Evolutionary conservation across 805 yeast genomes (phyloP), one percentile per base, ranked within the genome.

Genomic region (Pichia occidentalis): DNA sequence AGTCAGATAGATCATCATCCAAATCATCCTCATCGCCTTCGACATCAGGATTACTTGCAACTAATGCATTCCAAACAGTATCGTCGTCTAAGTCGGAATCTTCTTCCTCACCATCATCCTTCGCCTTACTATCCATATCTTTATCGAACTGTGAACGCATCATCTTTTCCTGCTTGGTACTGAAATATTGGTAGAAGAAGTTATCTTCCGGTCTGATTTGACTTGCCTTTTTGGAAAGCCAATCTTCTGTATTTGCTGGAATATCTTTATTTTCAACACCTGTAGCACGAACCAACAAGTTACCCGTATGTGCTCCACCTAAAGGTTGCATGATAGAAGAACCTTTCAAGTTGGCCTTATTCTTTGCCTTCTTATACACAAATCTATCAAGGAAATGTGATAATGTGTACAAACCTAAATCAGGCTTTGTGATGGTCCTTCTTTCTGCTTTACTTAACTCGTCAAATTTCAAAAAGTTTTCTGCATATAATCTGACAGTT

Each of bases 321-420:
- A 92, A 68, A 35, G 98, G 97, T 68, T 92, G 98, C 97, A 92
- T 92, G 56, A 92, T 88, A 30, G 97, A 86, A 4, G 82, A 68
- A 53, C 97, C 97, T 57, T 83, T 79, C n/a, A 79, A 64, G 24
- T 67, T 59, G 14, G 77, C 68, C 60, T 81, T 84, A 51, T 77
- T 81, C 64, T 85, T 86, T 33, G 96, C 85, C 59, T 87, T 86
- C 63, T 85, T 82, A 67, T 92, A 92, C 27, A 92, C 96, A 63
- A 94, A 92, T 60, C 95, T 76, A 61, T 92, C 96, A 63, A 92
- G 71, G 75, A 92, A 92, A 61, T 87, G 97, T 16, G 84, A 70
- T 46, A 92, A 67, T 1, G 96, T 80, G 61, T 77, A 90, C 44
- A 92, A 71, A 6, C 95, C 95, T 37, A 92, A 65, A 61, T 92